A percentile compares a stretch with the other conserved stretches of the same genome.
Conservation (phyloP, 129 eudicot genomes). For the Lonicera japonica region DNA sequence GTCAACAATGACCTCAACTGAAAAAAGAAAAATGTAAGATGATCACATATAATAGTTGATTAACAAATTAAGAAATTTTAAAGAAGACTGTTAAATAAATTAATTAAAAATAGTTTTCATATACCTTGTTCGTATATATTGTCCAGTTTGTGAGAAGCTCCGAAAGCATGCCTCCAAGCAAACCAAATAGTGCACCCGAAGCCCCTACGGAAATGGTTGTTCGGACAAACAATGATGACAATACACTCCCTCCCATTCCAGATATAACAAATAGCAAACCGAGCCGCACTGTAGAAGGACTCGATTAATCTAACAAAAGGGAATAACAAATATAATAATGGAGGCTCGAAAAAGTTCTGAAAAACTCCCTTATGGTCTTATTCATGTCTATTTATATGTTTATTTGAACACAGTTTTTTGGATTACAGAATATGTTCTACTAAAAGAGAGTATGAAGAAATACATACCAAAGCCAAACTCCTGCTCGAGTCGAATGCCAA, state of each 20-base stretch:
- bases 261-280: slow-evolving; percentile 59
- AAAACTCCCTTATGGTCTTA: neutral
- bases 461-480: slow-evolving; percentile 76
- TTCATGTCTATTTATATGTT: neutral
- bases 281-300: slow-evolving; percentile 38
- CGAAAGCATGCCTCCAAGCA: slow-evolving; percentile 88
- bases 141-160: slow-evolving; percentile 85
- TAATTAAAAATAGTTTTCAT: neutral
- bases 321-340: neutral
- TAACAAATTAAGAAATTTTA: neutral
- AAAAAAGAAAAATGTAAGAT: neutral
- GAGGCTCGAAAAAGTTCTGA: neutral
- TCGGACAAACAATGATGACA: slow-evolving; percentile 51
- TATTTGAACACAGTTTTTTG: too few relatives aligned
- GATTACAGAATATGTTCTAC: neutral
- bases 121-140: slow-evolving; percentile 65
- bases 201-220: slow-evolving; percentile 78
- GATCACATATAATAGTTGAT: neutral
- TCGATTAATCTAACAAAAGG: neutral
- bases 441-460: neutral
- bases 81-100: neutral
- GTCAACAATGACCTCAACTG: neutral
- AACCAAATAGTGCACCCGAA: slow-evolving; percentile 87
- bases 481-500: slow-evolving; percentile 84
- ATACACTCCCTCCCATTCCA: slow-evolving; percentile 74